phyloP scores from a whole-genome alignment of 306 rosid genomes.

The Macrotyloma uniflorum region DNA sequence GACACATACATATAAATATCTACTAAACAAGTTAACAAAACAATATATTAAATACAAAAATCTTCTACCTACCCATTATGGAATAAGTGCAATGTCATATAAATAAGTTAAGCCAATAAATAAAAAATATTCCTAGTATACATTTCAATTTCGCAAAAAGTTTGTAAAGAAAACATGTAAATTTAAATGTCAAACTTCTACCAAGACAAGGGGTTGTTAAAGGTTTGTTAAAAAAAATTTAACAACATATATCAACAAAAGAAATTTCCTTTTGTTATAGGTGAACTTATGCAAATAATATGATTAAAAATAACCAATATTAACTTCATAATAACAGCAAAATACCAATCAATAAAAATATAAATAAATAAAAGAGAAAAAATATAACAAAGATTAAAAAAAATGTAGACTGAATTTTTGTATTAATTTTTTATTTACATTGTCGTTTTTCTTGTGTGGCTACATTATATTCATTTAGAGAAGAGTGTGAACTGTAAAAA shows the following conservation, averaged over 20 bases:
- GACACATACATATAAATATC: conserved; percentile 23
- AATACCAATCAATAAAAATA: too few species aligned
- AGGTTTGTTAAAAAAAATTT: background rate
- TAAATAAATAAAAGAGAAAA: too few species aligned
- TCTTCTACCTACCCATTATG: too few species aligned
- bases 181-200: background rate
- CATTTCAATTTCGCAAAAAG: background rate
- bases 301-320: background rate
- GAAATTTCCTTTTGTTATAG: background rate
- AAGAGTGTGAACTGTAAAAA: too few species aligned
- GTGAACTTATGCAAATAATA: background rate
- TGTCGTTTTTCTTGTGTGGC: background rate
- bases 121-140: too few species aligned
- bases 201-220: background rate
- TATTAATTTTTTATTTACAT: background rate
- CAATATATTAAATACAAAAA: too few species aligned
- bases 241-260: background rate
- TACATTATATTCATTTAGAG: too few species aligned
- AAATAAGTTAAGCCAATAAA: too few species aligned
- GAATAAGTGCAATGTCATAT: too few species aligned
- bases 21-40: background rate
- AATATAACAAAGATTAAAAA: too few species aligned
- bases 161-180: background rate
- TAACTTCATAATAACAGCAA: too few species aligned
- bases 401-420: background rate